A percentile compares a stretch with the other conserved stretches of the same genome.
Evolutionary conservation across 1,284 basidiomycete species (phyloP).

Genomic region (Ustilago curta): DNA sequence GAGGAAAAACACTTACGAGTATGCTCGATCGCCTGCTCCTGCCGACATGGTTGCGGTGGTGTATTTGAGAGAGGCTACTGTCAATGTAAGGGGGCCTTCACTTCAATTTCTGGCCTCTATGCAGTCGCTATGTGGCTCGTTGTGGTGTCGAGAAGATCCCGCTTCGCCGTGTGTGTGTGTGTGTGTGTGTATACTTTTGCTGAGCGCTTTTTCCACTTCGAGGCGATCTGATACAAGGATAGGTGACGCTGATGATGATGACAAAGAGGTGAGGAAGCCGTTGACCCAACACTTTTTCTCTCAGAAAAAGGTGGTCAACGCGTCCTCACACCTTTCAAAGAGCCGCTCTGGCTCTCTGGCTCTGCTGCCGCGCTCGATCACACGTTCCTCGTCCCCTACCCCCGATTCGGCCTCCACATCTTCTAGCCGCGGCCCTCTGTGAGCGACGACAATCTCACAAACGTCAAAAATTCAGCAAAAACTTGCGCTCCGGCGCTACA

Average conservation of each 20-base stretch:
- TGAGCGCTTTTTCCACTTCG: background rate
- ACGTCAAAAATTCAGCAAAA: background rate
- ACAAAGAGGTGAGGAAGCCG: slow-evolving; percentile 1
- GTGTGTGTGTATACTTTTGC: background rate
- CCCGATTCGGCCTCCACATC: slow-evolving; percentile 10
- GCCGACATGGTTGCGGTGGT: slow-evolving; percentile 55
- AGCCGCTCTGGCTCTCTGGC: background rate
- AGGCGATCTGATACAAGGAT: background rate
- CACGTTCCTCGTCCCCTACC: background rate
- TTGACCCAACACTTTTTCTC: slow-evolving; percentile 25
- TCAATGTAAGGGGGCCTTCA: background rate
- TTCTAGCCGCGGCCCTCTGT: background rate
- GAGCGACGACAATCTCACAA: background rate
- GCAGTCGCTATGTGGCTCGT: too few species aligned
- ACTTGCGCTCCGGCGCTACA: too few species aligned
- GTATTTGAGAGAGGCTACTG: background rate
- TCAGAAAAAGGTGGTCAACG: slow-evolving; percentile 29
- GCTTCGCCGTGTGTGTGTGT: background rate
- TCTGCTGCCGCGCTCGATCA: slow-evolving; percentile 5
- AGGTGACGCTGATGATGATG: background rate
- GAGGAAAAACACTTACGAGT: slow-evolving; percentile 59
- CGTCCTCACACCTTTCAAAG: slow-evolving; percentile 14
- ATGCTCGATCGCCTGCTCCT: slow-evolving; percentile 66
- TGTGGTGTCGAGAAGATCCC: too few species aligned
- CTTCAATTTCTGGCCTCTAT: background rate